Percentiles rank a stretch among this genome's conserved stretches.
phyloP scores from a whole-genome alignment of 2,329 filamentous ascomycete species.

The Cercospora canescens region DNA sequence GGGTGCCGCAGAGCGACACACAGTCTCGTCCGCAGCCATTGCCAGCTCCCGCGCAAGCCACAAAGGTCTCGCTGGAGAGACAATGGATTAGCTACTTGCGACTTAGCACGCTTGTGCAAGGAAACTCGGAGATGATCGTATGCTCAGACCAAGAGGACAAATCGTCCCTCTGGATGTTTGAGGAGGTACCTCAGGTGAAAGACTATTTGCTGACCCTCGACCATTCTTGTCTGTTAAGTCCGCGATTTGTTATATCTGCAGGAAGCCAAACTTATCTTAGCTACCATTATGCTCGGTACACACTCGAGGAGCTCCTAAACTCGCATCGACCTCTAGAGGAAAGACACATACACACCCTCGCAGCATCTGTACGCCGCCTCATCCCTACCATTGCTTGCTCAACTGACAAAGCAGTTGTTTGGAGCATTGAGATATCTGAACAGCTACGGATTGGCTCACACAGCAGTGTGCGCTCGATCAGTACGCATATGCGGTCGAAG shows the following conservation, averaged over 20 bases:
- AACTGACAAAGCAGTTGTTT: background rate
- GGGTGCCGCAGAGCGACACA: background rate
- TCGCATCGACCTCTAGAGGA: constrained; percentile 3
- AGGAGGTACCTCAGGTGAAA: background rate
- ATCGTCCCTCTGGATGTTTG: background rate
- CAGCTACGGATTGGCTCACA: background rate
- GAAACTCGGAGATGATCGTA: background rate
- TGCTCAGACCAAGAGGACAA: background rate
- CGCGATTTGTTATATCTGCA: background rate
- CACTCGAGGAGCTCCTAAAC: constrained; percentile 16
- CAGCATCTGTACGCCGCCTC: background rate
- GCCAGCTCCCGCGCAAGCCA: background rate
- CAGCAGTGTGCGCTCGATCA: background rate
- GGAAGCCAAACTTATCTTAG: background rate
- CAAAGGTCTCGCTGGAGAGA: background rate
- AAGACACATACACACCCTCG: background rate
- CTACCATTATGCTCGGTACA: constrained; percentile 6
- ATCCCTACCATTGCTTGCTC: background rate
- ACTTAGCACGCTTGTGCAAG: background rate
- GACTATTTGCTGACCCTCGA: background rate
- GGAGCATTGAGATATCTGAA: background rate
- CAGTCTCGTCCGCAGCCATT: background rate
- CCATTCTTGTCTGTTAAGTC: background rate
- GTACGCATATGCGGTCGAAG: background rate
- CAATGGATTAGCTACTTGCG: constrained; percentile 5